phyloP scores from a whole-genome alignment of 305 asterid genomes.

The Salvia sclarea region DNA sequence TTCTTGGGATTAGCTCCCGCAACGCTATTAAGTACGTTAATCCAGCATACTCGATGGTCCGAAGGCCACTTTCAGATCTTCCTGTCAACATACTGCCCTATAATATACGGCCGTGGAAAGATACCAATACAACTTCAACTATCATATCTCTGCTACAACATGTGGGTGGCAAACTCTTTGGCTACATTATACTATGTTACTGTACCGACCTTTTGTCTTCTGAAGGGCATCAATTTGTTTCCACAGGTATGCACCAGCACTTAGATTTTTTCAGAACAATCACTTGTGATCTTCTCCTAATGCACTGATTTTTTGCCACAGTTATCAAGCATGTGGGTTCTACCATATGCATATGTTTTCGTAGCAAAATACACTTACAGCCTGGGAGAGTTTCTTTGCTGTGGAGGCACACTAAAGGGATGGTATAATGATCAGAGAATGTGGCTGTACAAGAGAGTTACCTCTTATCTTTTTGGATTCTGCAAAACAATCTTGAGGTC shows the following conservation, averaged over 20 bases:
- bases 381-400: conserved; percentile 13
- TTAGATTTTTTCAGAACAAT: not conserved
- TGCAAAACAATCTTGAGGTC: conserved; percentile 39
- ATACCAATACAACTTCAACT: conserved; percentile 12
- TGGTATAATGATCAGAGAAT: conserved; percentile 27
- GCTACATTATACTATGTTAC: conserved; percentile 14
- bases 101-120: conserved; percentile 16
- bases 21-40: not conserved
- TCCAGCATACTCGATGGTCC: conserved; percentile 21
- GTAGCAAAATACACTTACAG: conserved; percentile 20
- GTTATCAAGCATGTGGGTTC: conserved; percentile 14
- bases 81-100: conserved; percentile 16
- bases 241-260: conserved; percentile 2
- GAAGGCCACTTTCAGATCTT: conserved; percentile 16
- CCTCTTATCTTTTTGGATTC: conserved; percentile 48
- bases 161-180: conserved; percentile 24
- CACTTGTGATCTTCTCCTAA: not conserved
- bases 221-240: conserved; percentile 6
- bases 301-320: conserved; percentile 12
- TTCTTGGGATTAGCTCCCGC: conserved; percentile 16
- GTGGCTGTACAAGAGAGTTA: conserved; percentile 35
- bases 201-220: conserved; percentile 1
- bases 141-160: conserved; percentile 19
- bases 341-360: conserved; percentile 4
- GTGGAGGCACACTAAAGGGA: conserved; percentile 16